Evolutionary conservation across 1,139 yeast species (phyloP).

Genomic region (Lodderomyces parapsilosis): DNA sequence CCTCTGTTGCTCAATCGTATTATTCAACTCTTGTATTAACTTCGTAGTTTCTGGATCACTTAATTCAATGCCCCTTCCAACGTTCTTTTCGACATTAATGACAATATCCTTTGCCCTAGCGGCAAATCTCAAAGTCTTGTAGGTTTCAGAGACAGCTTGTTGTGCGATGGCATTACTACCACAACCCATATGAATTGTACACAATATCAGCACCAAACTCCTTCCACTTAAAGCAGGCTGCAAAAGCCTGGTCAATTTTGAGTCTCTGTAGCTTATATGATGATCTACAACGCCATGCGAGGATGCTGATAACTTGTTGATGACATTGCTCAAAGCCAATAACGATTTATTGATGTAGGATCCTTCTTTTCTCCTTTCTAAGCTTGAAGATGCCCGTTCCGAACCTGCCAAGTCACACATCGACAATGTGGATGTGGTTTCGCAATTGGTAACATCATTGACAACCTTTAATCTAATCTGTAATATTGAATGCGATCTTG

Average conservation of each 20-base stretch:
- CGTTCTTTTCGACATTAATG: constrained; percentile 63
- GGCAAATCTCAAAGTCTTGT: constrained; percentile 86
- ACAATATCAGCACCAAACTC: constrained; percentile 80
- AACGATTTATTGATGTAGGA: constrained; percentile 87
- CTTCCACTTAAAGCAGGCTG: constrained; percentile 93
- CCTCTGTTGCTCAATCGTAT: constrained; percentile 45
- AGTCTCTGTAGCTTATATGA: constrained; percentile 90
- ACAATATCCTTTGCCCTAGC: constrained; percentile 87
- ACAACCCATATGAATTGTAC: constrained; percentile 71
- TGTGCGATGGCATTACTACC: constrained; percentile 1
- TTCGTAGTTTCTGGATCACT: constrained; percentile 43
- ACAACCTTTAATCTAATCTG: constrained; percentile 58
- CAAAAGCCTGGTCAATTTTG: constrained; percentile 80
- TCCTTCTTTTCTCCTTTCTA: constrained; percentile 88
- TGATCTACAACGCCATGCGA: constrained; percentile 23
- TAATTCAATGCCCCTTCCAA: constrained; percentile 26
- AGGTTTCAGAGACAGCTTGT: constrained; percentile 68
- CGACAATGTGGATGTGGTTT: constrained; percentile 64
- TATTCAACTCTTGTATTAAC: constrained; percentile 46
- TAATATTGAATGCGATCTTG: constrained; percentile 92
- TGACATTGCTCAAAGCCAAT: constrained; percentile 85
- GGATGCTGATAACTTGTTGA: constrained; percentile 63
- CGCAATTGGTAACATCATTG: constrained; percentile 38
- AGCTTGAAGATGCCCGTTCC: constrained; percentile 81
- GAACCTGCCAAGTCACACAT: constrained; percentile 96